Evolutionary conservation across 108 stramenopile genomes (phyloP).

Genomic region (Fragilariopsis cylindrus): DNA sequence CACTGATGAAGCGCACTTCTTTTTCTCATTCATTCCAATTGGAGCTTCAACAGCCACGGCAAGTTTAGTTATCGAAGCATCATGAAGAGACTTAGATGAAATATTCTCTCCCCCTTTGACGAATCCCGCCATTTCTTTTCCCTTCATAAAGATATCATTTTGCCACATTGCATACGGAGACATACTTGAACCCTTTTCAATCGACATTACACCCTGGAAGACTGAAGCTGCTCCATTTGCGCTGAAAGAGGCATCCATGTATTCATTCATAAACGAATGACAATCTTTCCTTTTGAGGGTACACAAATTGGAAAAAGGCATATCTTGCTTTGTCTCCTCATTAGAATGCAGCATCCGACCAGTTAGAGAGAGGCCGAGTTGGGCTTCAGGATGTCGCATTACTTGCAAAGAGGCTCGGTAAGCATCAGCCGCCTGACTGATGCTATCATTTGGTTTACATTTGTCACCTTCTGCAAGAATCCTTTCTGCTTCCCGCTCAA

Average conservation of each 20-base stretch:
- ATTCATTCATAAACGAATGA: slow-evolving; percentile 27
- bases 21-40: background rate
- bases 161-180: background rate
- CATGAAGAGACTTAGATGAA: background rate
- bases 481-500: slow-evolving; percentile 46
- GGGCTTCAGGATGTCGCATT: slow-evolving; percentile 51
- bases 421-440: slow-evolving; percentile 60
- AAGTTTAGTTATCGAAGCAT: background rate
- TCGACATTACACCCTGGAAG: slow-evolving; percentile 19
- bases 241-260: background rate
- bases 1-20: background rate
- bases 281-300: slow-evolving; percentile 18
- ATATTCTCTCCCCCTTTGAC: background rate
- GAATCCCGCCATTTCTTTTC: background rate
- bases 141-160: background rate
- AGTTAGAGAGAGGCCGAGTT: slow-evolving; percentile 56
- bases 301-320: background rate
- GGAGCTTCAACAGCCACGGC: background rate
- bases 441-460: slow-evolving; percentile 8
- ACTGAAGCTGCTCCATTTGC: background rate
- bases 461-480: background rate
- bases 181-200: slow-evolving; percentile 17
- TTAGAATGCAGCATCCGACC: slow-evolving; percentile 17
- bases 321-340: background rate
- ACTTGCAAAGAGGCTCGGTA: slow-evolving; percentile 70